phyloP scores from a whole-genome alignment of 2,329 filamentous ascomycete genomes.

The Microdochium nivale region DNA sequence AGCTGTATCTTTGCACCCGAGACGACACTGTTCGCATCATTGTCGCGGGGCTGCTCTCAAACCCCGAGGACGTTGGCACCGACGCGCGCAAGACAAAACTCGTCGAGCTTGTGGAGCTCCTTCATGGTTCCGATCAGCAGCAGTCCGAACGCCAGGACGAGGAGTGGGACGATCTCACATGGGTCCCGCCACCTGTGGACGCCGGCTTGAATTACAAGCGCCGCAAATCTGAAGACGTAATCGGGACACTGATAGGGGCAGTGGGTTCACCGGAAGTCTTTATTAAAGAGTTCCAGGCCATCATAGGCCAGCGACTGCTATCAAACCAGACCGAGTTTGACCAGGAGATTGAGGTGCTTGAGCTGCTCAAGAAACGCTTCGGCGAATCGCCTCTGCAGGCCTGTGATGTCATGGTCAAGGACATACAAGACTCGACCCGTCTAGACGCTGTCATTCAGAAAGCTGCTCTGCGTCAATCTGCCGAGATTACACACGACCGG shows the following conservation, averaged over 20 bases:
- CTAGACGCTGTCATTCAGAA: constrained; percentile 62
- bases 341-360: constrained; percentile 74
- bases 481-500: constrained; percentile 18
- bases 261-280: constrained; percentile 87
- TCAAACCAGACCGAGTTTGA: constrained; percentile 60
- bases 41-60: constrained; percentile 63
- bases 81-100: constrained; percentile 41
- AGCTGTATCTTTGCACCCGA: constrained; percentile 66
- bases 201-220: constrained; percentile 88
- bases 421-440: constrained; percentile 74
- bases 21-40: constrained; percentile 74
- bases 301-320: constrained; percentile 76
- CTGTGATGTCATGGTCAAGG: constrained; percentile 95
- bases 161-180: constrained; percentile 84
- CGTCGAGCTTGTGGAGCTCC: constrained; percentile 57
- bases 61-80: constrained; percentile 36
- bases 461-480: constrained; percentile 16
- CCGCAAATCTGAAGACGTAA: constrained; percentile 81
- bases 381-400: constrained; percentile 80
- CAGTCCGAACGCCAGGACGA: constrained; percentile 45
- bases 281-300: constrained; percentile 85
- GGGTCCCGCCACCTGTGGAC: constrained; percentile 88
- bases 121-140: constrained; percentile 52
- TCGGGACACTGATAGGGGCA: constrained; percentile 80
- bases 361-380: constrained; percentile 80